Percentiles rank a stretch among this genome's conserved stretches.
These are phyloP conservation scores for Meira miltonrushii DNA, from an alignment of 1,284 basidiomycete species.

Conservation along the genomic window DNA sequence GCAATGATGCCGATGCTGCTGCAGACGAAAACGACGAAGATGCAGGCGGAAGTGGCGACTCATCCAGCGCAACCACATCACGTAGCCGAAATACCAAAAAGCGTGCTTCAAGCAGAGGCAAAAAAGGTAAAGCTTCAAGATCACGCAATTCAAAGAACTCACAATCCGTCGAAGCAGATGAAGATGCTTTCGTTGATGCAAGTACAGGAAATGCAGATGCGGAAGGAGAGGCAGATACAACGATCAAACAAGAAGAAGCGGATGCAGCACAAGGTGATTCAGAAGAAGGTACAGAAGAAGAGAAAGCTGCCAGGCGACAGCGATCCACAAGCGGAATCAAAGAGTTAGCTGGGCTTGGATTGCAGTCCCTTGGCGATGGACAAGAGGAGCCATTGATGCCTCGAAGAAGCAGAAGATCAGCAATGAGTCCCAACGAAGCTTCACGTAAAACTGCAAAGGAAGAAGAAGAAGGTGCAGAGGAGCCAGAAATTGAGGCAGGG, in stretches of 20 bases:
- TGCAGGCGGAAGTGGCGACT: not conserved
- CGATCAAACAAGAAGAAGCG: not conserved
- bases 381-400: constrained; percentile 25
- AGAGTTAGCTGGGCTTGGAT: constrained; percentile 33
- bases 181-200: not conserved
- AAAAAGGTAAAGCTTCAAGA: not conserved
- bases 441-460: constrained; percentile 12
- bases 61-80: not conserved
- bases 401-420: constrained; percentile 26
- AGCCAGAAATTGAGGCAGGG: constrained; percentile 7
- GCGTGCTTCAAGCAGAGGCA: not conserved
- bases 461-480: constrained; percentile 9
- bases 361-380: constrained; percentile 29
- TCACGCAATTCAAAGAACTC: not conserved
- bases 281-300: not conserved
- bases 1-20: not conserved
- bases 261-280: not conserved
- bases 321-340: constrained; percentile 20
- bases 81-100: not conserved
- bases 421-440: constrained; percentile 24
- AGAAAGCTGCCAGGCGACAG: not conserved
- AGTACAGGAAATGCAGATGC: not conserved
- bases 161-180: not conserved
- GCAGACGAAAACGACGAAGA: not conserved
- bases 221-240: not conserved